These are phyloP conservation scores for Marasmius tenuissimus DNA, from an alignment of 1,284 basidiomycete species.

Conservation along the genomic window DNA sequence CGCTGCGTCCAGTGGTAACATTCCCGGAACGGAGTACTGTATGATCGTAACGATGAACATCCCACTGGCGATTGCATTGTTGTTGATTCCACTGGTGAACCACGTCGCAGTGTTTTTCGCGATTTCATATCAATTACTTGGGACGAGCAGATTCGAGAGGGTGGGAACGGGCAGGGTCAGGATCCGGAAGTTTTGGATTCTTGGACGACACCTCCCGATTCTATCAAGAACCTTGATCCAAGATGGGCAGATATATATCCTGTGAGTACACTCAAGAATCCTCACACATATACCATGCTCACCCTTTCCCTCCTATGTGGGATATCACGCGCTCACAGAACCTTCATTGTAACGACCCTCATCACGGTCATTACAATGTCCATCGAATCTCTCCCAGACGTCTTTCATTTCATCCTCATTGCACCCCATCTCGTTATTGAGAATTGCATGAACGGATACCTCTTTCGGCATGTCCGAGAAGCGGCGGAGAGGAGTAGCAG, in stretches of 20 bases:
- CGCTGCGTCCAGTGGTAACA: neutral
- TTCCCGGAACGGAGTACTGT: neutral
- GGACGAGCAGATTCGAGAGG: neutral
- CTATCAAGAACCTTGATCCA: neutral
- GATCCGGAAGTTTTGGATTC: neutral
- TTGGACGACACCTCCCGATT: neutral
- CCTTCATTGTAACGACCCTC: neutral
- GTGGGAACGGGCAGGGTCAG: neutral
- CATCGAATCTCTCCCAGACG: neutral
- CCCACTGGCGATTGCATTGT: neutral
- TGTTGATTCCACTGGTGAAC: neutral
- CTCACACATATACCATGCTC: neutral
- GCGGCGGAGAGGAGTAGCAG: too few species aligned
- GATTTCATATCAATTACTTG: neutral
- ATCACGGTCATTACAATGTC: neutral
- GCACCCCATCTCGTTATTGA: neutral
- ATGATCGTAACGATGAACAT: neutral
- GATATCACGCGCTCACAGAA: neutral
- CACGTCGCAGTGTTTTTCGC: neutral
- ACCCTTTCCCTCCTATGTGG: neutral
- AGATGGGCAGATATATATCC: neutral
- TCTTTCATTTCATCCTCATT: neutral
- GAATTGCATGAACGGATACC: neutral
- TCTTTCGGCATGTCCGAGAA: neutral
- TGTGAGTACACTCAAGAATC: neutral